Percentiles rank a stretch among this genome's conserved stretches.
phyloP scores from a whole-genome alignment of 2,329 filamentous ascomycete species.

The Clarireedia monteithiana region DNA sequence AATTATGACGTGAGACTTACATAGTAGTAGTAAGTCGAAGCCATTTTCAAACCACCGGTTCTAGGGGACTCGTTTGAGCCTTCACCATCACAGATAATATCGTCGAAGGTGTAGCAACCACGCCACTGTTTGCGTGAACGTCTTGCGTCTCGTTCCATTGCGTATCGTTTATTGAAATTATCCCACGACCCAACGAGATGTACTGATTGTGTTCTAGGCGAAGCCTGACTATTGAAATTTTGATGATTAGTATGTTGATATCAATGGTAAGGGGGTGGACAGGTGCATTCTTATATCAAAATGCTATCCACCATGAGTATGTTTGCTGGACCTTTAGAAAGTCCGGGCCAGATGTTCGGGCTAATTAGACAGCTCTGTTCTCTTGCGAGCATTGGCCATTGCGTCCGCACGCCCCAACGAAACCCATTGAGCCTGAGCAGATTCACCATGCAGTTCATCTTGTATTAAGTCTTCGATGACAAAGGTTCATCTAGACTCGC shows the following conservation, averaged over 20 bases:
- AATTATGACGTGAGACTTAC: slow-evolving; percentile 45
- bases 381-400: neutral
- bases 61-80: slow-evolving; percentile 47
- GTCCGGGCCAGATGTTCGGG: neutral
- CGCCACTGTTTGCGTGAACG: slow-evolving; percentile 73
- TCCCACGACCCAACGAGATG: slow-evolving; percentile 90
- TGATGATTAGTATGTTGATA: slow-evolving; percentile 1
- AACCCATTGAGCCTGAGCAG: no score
- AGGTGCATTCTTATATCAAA: neutral
- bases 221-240: slow-evolving; percentile 42
- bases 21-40: slow-evolving; percentile 92
- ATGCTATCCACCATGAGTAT: neutral
- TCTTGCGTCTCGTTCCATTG: slow-evolving; percentile 72
- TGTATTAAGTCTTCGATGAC: neutral
- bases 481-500: neutral
- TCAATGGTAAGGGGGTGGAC: neutral
- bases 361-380: neutral
- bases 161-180: slow-evolving; percentile 74
- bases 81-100: slow-evolving; percentile 74
- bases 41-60: slow-evolving; percentile 81
- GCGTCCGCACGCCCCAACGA: neutral
- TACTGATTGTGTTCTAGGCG: slow-evolving; percentile 58
- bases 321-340: neutral
- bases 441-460: neutral
- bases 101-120: slow-evolving; percentile 78